A percentile compares a stretch with the other conserved stretches of the same genome.
Conservation (phyloP, 768 basidiomycete species). For the Tylopilus vinaceipallidus region DNA sequence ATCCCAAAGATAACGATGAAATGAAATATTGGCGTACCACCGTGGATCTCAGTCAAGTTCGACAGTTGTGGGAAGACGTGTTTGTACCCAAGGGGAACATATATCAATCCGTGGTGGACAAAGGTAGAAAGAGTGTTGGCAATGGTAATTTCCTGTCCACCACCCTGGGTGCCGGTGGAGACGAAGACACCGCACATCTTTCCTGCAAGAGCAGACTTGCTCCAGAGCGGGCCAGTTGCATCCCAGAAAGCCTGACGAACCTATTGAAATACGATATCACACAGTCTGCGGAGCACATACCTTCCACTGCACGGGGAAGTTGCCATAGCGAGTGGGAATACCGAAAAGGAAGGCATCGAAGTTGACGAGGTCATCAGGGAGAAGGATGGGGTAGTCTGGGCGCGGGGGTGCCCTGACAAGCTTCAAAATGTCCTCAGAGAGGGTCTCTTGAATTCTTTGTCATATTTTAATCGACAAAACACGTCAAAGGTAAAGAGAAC, state of each 20-base stretch:
- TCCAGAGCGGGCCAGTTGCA: slow-evolving; percentile 46
- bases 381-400: slow-evolving; percentile 49
- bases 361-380: slow-evolving; percentile 32
- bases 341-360: slow-evolving; percentile 46
- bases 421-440: slow-evolving; percentile 64
- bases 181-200: slow-evolving; percentile 49
- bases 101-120: slow-evolving; percentile 54
- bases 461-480: not conserved
- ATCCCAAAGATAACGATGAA: too few species aligned
- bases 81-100: slow-evolving; percentile 53
- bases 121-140: slow-evolving; percentile 42
- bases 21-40: slow-evolving; percentile 34
- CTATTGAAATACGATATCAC: slow-evolving; percentile 20
- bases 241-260: slow-evolving; percentile 45
- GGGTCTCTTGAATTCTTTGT: slow-evolving; percentile 75
- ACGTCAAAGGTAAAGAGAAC: not conserved
- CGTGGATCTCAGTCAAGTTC: slow-evolving; percentile 43
- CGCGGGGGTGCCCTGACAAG: slow-evolving; percentile 73
- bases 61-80: slow-evolving; percentile 39
- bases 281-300: slow-evolving; percentile 25
- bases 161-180: slow-evolving; percentile 45
- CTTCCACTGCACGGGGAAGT: slow-evolving; percentile 58
- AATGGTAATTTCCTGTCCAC: slow-evolving; percentile 45
- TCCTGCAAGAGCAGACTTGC: slow-evolving; percentile 39
- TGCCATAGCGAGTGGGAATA: slow-evolving; percentile 46